Base-by-base conservation (phyloP, 2,329 filamentous ascomycete genomes). In the Hortaea werneckii region DNA sequence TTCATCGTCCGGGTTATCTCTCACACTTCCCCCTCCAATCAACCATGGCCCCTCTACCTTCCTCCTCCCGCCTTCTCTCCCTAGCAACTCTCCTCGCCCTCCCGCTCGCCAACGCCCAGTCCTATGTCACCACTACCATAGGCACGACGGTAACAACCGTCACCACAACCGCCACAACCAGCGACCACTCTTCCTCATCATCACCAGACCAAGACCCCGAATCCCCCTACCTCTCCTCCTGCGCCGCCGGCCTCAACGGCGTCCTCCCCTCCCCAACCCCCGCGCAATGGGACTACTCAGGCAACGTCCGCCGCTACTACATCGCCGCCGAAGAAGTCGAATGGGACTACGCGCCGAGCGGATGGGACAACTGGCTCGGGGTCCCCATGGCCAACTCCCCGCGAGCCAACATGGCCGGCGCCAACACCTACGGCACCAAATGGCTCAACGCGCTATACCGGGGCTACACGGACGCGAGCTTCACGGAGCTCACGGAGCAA, bases 391-490 rank as follows among this genome's bases (percentile, higher is more conserved):
- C 50, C 30, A 28, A 50, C 35, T 56, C 52, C 4, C 50, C 50
- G 12, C 47, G 54, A 30, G 52, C 50, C 26, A 35, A 49, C 42
- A 35, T 35, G 32, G 8, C 32, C n/a, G 37, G 50, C 42, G 20
- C 44, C 37, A 39, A 49, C 40, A 29, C 44, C 40, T 50, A 45
- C 29, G 54, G 53, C 11, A 55, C 55, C 3, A 61, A 47, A 8
- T 63, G 49, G 47, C 45, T 54, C 7, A 63, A 63, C 40, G 60
- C 58, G 5, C 44, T 60, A 6, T 60, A 62, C 45, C 52, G 55
- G n/a, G 60, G 59, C 6, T 62, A 63, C 46, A 63, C 60, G 6
- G 59, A 59, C 34, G 40, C 44, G 6, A 50, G 45, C n/a, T 61
- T 62, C 47, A 51, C 40, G 4, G 41, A 47, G 3, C 39, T 44